Percentiles rank a stretch among this genome's conserved stretches.
Conservation (phyloP, 2,329 filamentous ascomycete species). For the Helotiales sp. region DNA sequence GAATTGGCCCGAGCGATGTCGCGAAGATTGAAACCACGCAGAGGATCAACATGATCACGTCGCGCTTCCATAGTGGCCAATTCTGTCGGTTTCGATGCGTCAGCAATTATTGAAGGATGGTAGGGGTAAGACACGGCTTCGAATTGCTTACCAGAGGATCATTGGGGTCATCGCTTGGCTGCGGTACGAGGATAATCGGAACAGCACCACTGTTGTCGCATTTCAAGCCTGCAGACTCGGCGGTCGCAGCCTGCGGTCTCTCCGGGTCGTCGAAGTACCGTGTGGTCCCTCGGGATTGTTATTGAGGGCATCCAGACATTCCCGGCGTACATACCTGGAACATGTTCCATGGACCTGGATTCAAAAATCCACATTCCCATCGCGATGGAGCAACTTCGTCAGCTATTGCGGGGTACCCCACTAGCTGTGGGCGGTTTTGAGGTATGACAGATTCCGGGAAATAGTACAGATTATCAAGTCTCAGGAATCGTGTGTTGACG, state of each 20-base stretch:
- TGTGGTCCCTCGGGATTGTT: slow-evolving; percentile 56
- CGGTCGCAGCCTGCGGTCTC: slow-evolving; percentile 49
- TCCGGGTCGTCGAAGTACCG: slow-evolving; percentile 67
- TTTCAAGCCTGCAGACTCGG: slow-evolving; percentile 62
- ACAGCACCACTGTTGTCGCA: slow-evolving; percentile 69
- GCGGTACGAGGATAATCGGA: slow-evolving; percentile 83
- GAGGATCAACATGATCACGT: slow-evolving; percentile 77
- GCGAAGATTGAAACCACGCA: slow-evolving; percentile 83
- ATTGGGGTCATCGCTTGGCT: slow-evolving; percentile 89
- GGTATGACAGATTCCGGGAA: not conserved
- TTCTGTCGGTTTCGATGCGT: slow-evolving; percentile 53
- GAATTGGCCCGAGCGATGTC: slow-evolving; percentile 81
- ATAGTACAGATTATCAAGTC: not conserved
- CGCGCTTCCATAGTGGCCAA: slow-evolving; percentile 87
- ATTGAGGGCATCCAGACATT: not conserved
- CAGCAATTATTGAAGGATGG: slow-evolving; percentile 13
- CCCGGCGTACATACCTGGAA: slow-evolving; percentile 65
- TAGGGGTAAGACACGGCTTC: not conserved
- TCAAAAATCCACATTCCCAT: slow-evolving; percentile 71
- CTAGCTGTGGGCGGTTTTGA: not conserved
- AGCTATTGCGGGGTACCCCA: slow-evolving; percentile 11
- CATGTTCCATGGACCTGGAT: slow-evolving; percentile 66
- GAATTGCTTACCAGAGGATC: slow-evolving; percentile 70
- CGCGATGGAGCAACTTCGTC: slow-evolving; percentile 1
- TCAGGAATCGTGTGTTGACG: not conserved